Conservation (phyloP, 192 early-diverging fungal species). For the Cetraspora pellucida region DNA sequence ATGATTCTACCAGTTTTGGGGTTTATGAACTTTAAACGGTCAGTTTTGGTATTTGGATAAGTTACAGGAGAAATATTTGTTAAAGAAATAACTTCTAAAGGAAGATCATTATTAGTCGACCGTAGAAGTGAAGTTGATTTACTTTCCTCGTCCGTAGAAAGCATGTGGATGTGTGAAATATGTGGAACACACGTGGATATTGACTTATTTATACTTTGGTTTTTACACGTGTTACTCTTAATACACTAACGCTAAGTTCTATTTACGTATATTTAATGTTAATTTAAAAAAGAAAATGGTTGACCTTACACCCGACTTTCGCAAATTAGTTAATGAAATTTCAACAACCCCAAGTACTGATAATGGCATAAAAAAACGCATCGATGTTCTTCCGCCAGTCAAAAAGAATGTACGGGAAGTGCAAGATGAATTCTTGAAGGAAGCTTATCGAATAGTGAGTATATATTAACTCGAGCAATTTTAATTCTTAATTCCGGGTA, state of each 20-base stretch:
- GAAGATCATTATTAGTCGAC: too few species aligned
- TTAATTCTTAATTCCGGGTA: too few species aligned
- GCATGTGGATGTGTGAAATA: too few species aligned
- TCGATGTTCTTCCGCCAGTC: conserved; percentile 4
- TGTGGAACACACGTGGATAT: too few species aligned
- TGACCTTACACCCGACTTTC: conserved; percentile 23
- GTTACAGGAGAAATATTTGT: neutral
- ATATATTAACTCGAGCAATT: neutral
- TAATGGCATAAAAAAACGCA: neutral
- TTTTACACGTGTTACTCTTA: neutral
- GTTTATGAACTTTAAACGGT: conserved; percentile 8
- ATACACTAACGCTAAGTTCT: too few species aligned
- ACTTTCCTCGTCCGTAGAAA: too few species aligned
- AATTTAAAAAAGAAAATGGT: neutral
- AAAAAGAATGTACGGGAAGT: conserved; percentile 15
- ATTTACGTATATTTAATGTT: neutral
- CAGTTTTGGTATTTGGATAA: conserved; percentile 5
- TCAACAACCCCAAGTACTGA: neutral
- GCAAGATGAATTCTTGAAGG: conserved; percentile 57
- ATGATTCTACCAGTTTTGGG: conserved; percentile 5
- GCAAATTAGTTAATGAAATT: conserved; percentile 17
- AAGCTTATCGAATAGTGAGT: conserved; percentile 64
- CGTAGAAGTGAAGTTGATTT: too few species aligned
- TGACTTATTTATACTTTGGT: too few species aligned
- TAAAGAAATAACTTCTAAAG: too few species aligned